Conservation (phyloP, 768 basidiomycete species). For the Xanthoconium purpureum region DNA sequence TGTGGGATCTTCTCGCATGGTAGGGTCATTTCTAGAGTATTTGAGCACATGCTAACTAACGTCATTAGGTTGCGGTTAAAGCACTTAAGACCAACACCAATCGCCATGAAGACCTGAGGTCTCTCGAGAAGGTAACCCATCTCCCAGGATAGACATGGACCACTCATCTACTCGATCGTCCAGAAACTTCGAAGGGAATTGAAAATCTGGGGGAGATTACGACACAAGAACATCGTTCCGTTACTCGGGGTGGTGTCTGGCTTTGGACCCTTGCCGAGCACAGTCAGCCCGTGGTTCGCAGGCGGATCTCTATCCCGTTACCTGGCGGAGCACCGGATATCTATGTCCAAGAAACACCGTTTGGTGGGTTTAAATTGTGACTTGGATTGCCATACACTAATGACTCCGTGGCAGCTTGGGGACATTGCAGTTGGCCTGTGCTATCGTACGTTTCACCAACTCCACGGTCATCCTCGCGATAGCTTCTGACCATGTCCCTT, state of each 20-base stretch:
- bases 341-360: background rate
- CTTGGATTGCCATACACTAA: background rate
- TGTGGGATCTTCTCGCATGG: conserved; percentile 1
- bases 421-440: conserved; percentile 22
- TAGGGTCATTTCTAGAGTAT: background rate
- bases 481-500: background rate
- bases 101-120: background rate
- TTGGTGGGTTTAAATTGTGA: conserved; percentile 10
- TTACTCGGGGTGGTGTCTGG: conserved; percentile 28
- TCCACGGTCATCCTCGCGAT: background rate
- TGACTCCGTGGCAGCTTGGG: conserved; percentile 9
- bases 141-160: background rate
- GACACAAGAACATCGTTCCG: conserved; percentile 29
- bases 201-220: conserved; percentile 14
- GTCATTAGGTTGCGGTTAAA: conserved; percentile 22
- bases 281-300: conserved; percentile 34
- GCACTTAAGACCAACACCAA: conserved; percentile 3
- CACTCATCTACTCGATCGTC: background rate
- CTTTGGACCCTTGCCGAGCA: conserved; percentile 30
- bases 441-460: conserved; percentile 17
- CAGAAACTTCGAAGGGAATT: conserved; percentile 31
- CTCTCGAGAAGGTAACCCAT: conserved; percentile 14
- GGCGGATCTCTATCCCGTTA: conserved; percentile 27
- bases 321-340: background rate
- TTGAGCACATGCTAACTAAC: background rate